These are phyloP conservation scores for Canavalia ensiformis DNA, from an alignment of 306 rosid species.

Conservation along the genomic window DNA sequence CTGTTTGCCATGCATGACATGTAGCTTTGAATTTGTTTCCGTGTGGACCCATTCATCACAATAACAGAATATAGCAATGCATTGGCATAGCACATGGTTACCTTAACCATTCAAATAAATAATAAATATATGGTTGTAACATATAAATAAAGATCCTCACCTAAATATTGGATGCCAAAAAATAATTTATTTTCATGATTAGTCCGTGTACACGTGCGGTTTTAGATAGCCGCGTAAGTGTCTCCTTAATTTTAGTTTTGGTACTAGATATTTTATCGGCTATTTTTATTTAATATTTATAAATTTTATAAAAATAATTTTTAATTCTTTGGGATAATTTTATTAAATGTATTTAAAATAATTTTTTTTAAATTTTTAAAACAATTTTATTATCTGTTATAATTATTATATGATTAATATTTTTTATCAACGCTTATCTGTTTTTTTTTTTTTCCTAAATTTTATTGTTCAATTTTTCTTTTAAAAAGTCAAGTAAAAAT, in stretches of 20 bases:
- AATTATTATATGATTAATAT: background rate
- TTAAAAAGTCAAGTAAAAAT: too few species aligned
- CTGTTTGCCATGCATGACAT: conserved; percentile 3
- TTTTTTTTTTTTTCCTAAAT: too few species aligned
- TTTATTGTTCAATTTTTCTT: too few species aligned
- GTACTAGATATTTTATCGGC: background rate
- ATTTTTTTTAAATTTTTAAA: background rate
- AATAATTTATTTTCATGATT: background rate
- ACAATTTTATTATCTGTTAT: background rate
- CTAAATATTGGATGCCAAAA: background rate
- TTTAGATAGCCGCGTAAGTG: background rate
- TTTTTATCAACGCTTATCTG: too few species aligned
- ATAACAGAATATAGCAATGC: background rate
- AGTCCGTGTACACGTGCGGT: background rate
- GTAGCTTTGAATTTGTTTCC: background rate
- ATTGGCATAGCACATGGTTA: conserved; percentile 28
- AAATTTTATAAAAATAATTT: background rate
- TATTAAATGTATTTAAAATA: background rate
- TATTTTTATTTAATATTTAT: background rate
- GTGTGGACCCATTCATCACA: conserved; percentile 37
- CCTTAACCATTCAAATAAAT: too few species aligned
- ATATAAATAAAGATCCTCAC: conserved; percentile 12
- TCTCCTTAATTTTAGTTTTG: background rate
- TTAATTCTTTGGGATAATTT: background rate
- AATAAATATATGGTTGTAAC: background rate